Conservation (phyloP, 139 green algal species). For the Klebsormidium nitens region DNA sequence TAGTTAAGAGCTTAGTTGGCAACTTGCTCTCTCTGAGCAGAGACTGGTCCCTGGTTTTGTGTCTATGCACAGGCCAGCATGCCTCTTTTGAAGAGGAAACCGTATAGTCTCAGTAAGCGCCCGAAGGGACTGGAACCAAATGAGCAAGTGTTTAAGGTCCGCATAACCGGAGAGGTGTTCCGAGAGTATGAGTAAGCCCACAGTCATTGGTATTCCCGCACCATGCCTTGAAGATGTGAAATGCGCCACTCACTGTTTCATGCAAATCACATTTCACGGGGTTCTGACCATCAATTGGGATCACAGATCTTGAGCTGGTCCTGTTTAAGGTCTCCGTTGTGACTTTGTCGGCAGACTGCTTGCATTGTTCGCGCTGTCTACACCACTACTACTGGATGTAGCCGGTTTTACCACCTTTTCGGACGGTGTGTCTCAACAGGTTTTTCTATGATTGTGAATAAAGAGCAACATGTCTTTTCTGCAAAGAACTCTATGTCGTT, state of each 20-base stretch:
- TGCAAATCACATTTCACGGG: background rate
- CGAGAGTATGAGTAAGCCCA: slow-evolving; percentile 47
- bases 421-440: too few relatives aligned
- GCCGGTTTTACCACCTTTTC: too few relatives aligned
- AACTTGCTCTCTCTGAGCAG: too few relatives aligned
- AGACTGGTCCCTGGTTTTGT: too few relatives aligned
- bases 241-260: too few relatives aligned
- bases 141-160: slow-evolving; percentile 51
- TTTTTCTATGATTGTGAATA: too few relatives aligned
- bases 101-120: slow-evolving; percentile 10
- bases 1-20: too few relatives aligned
- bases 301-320: background rate
- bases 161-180: slow-evolving; percentile 61
- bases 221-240: too few relatives aligned
- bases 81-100: slow-evolving; percentile 35
- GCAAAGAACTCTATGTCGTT: too few relatives aligned
- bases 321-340: background rate
- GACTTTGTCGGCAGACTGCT: background rate
- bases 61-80: too few relatives aligned
- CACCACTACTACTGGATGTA: too few relatives aligned
- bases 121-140: background rate
- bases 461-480: too few relatives aligned
- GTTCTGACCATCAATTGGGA: background rate
- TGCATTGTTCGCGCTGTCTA: background rate
- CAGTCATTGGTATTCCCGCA: background rate